phyloP scores from a whole-genome alignment of 1,139 yeast genomes.

The Saccharomycopsis phalli region DNA sequence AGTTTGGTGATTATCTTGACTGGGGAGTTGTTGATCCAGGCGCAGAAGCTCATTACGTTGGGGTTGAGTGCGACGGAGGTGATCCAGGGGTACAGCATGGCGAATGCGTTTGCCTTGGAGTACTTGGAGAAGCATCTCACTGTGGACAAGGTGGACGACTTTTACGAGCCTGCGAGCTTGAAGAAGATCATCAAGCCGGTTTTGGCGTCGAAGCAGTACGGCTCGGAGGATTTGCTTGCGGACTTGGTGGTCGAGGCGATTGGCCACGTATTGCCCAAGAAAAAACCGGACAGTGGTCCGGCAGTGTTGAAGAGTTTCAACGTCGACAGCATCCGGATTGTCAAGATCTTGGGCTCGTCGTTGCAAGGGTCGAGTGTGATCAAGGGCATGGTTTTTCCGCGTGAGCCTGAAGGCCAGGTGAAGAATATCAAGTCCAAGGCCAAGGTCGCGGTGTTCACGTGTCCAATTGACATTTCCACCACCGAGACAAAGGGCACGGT shows the following conservation, averaged over 20 bases:
- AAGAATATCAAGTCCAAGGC: slow-evolving; percentile 54
- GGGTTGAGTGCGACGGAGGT: slow-evolving; percentile 89
- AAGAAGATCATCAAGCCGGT: slow-evolving; percentile 77
- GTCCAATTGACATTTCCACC: slow-evolving; percentile 89
- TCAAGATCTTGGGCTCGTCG: slow-evolving; percentile 90
- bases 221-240: slow-evolving; percentile 71
- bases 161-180: slow-evolving; percentile 48
- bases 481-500: slow-evolving; percentile 98
- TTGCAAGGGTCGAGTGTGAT: slow-evolving; percentile 67
- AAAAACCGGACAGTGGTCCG: slow-evolving; percentile 19
- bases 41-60: slow-evolving; percentile 73
- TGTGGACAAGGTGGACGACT: slow-evolving; percentile 53
- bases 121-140: slow-evolving; percentile 48
- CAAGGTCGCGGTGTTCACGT: slow-evolving; percentile 86
- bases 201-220: slow-evolving; percentile 89
- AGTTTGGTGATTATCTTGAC: slow-evolving; percentile 70
- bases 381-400: slow-evolving; percentile 96
- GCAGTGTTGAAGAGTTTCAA: slow-evolving; percentile 47
- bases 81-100: slow-evolving; percentile 81
- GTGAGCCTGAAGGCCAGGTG: slow-evolving; percentile 89
- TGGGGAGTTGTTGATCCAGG: slow-evolving; percentile 80
- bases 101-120: slow-evolving; percentile 63
- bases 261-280: slow-evolving; percentile 63
- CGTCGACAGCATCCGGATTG: slow-evolving; percentile 89
- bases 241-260: slow-evolving; percentile 84